phyloP scores from a whole-genome alignment of 75 land plant genomes.

The Picea sitchensis region DNA sequence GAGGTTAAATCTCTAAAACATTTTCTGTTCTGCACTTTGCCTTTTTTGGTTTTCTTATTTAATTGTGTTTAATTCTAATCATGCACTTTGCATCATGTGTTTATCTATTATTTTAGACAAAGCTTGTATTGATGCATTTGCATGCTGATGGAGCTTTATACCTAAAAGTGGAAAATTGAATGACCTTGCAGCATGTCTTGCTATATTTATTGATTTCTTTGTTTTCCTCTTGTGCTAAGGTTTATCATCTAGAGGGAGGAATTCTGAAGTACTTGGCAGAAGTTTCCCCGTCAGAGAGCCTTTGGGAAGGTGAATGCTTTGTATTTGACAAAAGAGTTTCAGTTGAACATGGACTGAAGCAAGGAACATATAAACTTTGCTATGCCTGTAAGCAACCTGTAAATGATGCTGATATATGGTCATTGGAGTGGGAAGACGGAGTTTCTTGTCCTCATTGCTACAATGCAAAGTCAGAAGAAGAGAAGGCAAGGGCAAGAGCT shows the following conservation, averaged over 20 bases:
- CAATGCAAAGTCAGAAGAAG: conserved; percentile 72
- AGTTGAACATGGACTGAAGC: conserved; percentile 83
- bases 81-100: not conserved
- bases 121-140: not conserved
- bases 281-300: conserved; percentile 64
- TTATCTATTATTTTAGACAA: not conserved
- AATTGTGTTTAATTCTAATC: not conserved
- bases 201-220: not conserved
- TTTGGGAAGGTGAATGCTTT: conserved; percentile 99
- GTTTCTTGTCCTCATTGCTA: conserved; percentile 92
- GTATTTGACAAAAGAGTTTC: conserved; percentile 98
- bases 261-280: conserved; percentile 91
- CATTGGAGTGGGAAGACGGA: conserved; percentile 88
- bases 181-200: not conserved
- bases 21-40: not conserved
- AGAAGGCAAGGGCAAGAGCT: conserved; percentile 93
- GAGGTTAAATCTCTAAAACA: conserved; percentile 58
- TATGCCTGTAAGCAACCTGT: conserved; percentile 99
- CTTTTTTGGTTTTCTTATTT: not conserved
- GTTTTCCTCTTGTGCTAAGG: conserved; percentile 34
- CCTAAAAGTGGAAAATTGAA: not conserved
- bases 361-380: conserved; percentile 83
- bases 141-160: not conserved
- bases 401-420: conserved; percentile 74
- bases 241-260: conserved; percentile 96